A percentile compares a stretch with the other conserved stretches of the same genome.
Conservation (phyloP, 805 yeast species). For the Citeromyces nyonsensis region DNA sequence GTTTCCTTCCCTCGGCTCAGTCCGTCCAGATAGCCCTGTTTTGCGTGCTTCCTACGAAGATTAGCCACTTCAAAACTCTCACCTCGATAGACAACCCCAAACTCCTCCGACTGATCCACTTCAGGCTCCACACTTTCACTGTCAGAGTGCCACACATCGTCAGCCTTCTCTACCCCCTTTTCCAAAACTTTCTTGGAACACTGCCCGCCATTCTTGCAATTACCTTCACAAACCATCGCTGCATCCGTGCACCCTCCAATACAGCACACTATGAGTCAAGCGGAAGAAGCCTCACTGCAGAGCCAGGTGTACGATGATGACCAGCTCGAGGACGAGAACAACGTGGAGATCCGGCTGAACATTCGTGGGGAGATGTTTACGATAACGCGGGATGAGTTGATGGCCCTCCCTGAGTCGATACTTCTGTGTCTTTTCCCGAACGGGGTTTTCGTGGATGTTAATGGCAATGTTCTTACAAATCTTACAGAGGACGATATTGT, state of each 20-base stretch:
- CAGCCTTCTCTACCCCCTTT: constrained; percentile 6
- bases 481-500: constrained; percentile 71
- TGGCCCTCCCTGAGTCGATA: constrained; percentile 85
- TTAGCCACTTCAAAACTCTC: constrained; percentile 9
- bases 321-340: constrained; percentile 28
- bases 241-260: neutral
- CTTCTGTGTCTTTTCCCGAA: constrained; percentile 79
- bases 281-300: neutral
- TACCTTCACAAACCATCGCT: no score
- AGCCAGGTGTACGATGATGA: constrained; percentile 5
- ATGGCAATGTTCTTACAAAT: constrained; percentile 67
- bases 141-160: constrained; percentile 17
- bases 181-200: no score
- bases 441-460: constrained; percentile 69
- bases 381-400: constrained; percentile 75
- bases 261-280: constrained; percentile 48
- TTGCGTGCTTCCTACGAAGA: constrained; percentile 46
- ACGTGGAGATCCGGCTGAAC: constrained; percentile 60
- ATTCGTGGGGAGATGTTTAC: constrained; percentile 62
- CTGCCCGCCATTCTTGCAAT: no score
- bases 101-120: no score
- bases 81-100: no score
- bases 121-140: constrained; percentile 4
- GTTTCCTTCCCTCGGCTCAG: constrained; percentile 50
- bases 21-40: constrained; percentile 80